Percentiles rank a stretch among this genome's conserved stretches.
phyloP scores from a whole-genome alignment of 345 rosid genomes.

The Punica granatum region DNA sequence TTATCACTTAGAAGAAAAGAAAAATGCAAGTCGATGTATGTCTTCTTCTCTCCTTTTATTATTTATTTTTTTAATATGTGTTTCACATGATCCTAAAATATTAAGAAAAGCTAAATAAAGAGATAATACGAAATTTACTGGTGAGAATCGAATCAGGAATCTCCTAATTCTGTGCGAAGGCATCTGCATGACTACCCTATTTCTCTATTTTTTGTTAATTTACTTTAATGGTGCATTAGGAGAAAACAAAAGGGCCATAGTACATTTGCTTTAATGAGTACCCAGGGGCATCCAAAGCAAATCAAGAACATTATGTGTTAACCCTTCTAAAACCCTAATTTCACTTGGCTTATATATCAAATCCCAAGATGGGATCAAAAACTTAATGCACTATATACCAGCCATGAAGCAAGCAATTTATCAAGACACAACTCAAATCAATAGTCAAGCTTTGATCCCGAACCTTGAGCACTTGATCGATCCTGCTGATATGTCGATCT shows the following conservation, averaged over 20 bases:
- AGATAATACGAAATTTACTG: no score
- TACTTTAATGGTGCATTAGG: neutral
- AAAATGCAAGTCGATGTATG: neutral
- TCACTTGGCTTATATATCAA: conserved; percentile 10
- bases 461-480: conserved; percentile 39
- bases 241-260: conserved; percentile 8
- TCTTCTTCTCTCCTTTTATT: no score
- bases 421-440: neutral
- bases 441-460: conserved; percentile 24
- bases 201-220: neutral
- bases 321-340: conserved; percentile 8
- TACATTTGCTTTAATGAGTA: conserved; percentile 6
- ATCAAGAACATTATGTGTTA: neutral
- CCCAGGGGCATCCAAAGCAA: neutral
- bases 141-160: no score
- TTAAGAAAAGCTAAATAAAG: no score
- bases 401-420: neutral
- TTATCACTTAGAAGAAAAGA: neutral
- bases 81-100: no score
- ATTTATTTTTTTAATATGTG: neutral
- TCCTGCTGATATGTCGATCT: conserved; percentile 41
- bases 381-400: no score
- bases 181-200: neutral
- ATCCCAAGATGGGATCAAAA: conserved; percentile 10
- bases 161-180: no score